Base-by-base conservation (phyloP, 2,329 filamentous ascomycete genomes). In the Phyllachora maydis region DNA sequence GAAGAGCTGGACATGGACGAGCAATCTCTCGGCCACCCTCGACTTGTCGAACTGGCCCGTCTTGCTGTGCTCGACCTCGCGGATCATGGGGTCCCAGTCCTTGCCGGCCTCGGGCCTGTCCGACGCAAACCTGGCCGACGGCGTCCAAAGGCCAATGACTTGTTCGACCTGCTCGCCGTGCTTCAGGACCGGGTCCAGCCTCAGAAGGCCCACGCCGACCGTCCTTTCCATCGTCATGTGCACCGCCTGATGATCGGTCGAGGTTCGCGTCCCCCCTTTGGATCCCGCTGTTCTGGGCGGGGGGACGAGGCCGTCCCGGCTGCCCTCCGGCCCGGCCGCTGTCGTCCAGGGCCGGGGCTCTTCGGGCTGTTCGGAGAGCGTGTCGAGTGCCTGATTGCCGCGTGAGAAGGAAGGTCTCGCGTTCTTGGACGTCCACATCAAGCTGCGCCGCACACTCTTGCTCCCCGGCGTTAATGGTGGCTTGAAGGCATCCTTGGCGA, bases 1-100 rank as follows among this genome's bases (percentile, higher is more conserved):
- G 43, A 93, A 93, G 2, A 76, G 62, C 35, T 73, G 75, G 9
- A 93, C 52, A 29, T 78, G 74, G 2, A 93, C 54, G 33, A 85
- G 76, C 5, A 95, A 50, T 14, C 77, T 66, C 38, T 85, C 81
- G 13, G 79, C 68, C 26, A 65, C 62, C 26, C 59, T 54, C 12
- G 74, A 79, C 38, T 70, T 74, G 37, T 74, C 71, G 41, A 78
- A 90, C 18, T 67, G 64, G 5, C 74, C 73, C n/a, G 60, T 71
- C 16, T 65, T 57, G 40, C 70, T 85, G 10, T 71, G 65, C 35
- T 82, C 56, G n/a, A 91, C 47, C 22, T 76, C 70, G 17, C 64
- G 59, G 26, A 92, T 59, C 22, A 91, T 43, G 9, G 70, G 64
- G 30, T 83, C 67, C 62, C 76, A 85, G 9, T 70, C 73, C 21